Evolutionary conservation across 306 rosid species (phyloP), one percentile per base, ranked within the genome.

Genomic region (Astragalus glycyphyllos): DNA sequence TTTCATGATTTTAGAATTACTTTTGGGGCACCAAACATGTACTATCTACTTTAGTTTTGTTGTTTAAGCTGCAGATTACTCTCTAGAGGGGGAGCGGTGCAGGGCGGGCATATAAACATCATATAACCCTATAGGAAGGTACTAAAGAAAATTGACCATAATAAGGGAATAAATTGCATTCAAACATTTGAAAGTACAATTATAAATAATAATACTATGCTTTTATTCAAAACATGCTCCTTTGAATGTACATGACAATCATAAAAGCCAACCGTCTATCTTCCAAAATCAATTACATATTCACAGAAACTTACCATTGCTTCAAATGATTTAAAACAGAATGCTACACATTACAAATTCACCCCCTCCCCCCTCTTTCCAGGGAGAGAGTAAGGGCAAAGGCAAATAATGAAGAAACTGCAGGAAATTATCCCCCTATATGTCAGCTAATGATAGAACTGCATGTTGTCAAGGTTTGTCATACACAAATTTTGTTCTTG

Each of bases 401-500:
- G 49, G 48, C 3, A 78, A 53, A 47, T 55, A 68, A 65, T 42
- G 71, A 60, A 81, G 78, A 72, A 73, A 85, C 61, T 73, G 66
- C 58, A 76, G 67, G 48, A 48, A 70, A 57, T 17, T 68, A 63
- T 44, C 80, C 42, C 15, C 56, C 69, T 68, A 66, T 37, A 60
- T 56, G 55, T 56, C 53, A 40, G 60, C 76, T n/a, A 29, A 38
- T 48, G 69, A 60, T 31, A 14, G 60, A 77, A 23, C 6, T 6
- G 57, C 58, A 47, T 47, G 26, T 46, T 8, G 68, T 71, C 84
- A 86, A 1, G 96, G 95, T 72, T 94, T 94, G 62, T 87, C 95
- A 70, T 87, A 94, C 46, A 95, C 99, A 45, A 86, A 95, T 37
- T 87, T 91, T 29, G 99, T 91, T 77, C 99, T 81, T 1, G 97